These are phyloP conservation scores for Lipomyces sp. DNA, from an alignment of 805 yeast genomes.

Conservation along the genomic window DNA sequence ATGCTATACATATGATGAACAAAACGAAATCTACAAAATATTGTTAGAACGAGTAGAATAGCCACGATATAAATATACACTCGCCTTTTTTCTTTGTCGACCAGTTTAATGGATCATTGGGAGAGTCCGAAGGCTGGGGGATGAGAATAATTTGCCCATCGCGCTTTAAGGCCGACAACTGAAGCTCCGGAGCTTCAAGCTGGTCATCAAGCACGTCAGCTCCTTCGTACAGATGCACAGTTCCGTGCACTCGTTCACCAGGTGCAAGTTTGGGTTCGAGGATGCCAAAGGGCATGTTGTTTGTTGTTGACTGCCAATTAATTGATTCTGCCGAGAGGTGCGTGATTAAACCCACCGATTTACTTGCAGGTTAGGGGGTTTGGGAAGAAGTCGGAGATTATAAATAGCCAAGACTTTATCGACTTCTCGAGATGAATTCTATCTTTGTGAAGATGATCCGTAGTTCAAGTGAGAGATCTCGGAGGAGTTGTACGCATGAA, in stretches of 20 bases:
- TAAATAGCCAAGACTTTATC: no score
- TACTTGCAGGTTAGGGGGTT: no score
- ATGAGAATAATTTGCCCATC: conserved; percentile 50
- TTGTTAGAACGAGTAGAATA: neutral
- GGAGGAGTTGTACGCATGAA: no score
- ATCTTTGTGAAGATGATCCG: no score
- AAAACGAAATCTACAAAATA: conserved; percentile 13
- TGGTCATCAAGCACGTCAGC: conserved; percentile 1
- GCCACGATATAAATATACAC: neutral
- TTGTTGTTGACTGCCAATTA: no score
- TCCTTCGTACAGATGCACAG: conserved; percentile 19
- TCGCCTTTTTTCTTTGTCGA: conserved; percentile 31
- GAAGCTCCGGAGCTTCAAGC: conserved; percentile 1
- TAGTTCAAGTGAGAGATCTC: no score
- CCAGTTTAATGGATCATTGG: conserved; percentile 73
- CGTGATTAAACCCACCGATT: no score
- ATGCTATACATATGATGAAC: conserved; percentile 22
- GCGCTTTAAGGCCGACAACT: conserved; percentile 38
- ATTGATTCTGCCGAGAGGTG: no score
- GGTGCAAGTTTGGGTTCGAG: conserved; percentile 17
- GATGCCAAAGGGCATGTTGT: conserved; percentile 21
- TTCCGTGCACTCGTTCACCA: conserved; percentile 17
- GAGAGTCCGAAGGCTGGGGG: conserved; percentile 66
- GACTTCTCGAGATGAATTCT: no score
- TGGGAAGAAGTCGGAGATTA: no score